These are phyloP conservation scores for Sclerotinia nivalis DNA, from an alignment of 2,329 filamentous ascomycete genomes.

Conservation along the genomic window DNA sequence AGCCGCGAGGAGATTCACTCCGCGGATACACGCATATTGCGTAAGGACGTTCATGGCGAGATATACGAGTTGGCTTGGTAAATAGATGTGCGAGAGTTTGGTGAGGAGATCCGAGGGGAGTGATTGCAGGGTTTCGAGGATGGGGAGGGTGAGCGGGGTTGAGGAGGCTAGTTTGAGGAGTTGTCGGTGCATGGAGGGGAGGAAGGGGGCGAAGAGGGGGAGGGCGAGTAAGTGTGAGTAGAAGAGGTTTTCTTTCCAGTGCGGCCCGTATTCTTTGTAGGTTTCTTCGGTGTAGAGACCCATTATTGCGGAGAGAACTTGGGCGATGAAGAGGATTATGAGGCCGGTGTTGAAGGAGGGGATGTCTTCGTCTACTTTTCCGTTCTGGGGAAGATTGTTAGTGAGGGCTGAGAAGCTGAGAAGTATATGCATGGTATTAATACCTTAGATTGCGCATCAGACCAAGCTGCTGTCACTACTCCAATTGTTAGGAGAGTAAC, in stretches of 20 bases:
- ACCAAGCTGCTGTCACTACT: slow-evolving; percentile 85
- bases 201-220: slow-evolving; percentile 73
- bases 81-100: slow-evolving; percentile 41
- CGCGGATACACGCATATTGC: slow-evolving; percentile 92
- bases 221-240: slow-evolving; percentile 80
- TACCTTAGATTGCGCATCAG: slow-evolving; percentile 84
- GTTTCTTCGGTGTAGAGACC: slow-evolving; percentile 92
- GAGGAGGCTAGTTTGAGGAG: slow-evolving; percentile 65
- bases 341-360: slow-evolving; percentile 69
- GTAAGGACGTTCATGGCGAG: slow-evolving; percentile 79
- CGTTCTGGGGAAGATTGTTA: slow-evolving; percentile 33
- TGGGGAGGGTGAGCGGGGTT: slow-evolving; percentile 54
- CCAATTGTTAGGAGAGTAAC: slow-evolving; percentile 83
- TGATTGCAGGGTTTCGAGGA: slow-evolving; percentile 33
- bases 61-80: slow-evolving; percentile 72
- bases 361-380: slow-evolving; percentile 39
- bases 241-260: slow-evolving; percentile 96
- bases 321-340: slow-evolving; percentile 79
- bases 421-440: not conserved
- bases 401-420: not conserved
- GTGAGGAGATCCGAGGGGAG: slow-evolving; percentile 46
- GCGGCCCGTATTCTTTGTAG: slow-evolving; percentile 80
- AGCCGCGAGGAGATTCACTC: slow-evolving; percentile 90
- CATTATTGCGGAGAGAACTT: slow-evolving; percentile 90
- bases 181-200: slow-evolving; percentile 64